Conservation (phyloP, 495 filamentous ascomycete species). For the Lineolata rhizophorae region DNA sequence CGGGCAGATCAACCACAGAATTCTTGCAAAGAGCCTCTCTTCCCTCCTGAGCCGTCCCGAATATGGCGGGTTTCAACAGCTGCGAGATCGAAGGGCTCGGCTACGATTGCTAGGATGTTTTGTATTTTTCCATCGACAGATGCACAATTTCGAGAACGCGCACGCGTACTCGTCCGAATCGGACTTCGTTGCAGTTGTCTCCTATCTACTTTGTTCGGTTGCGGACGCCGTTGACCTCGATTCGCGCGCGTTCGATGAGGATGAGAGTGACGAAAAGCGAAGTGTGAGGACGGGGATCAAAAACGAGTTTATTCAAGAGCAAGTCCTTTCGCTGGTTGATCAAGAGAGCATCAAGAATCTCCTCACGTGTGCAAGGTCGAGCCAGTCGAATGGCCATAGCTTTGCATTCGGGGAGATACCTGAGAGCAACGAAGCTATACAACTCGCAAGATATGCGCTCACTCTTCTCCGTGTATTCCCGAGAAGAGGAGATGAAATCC, state of each 20-base stretch:
- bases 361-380: too few species aligned
- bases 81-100: slow-evolving; percentile 18
- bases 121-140: slow-evolving; percentile 45
- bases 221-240: slow-evolving; percentile 39
- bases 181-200: slow-evolving; percentile 42
- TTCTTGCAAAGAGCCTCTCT: slow-evolving; percentile 27
- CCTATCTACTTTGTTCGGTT: slow-evolving; percentile 36
- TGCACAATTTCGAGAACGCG: slow-evolving; percentile 20
- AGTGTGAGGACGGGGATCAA: slow-evolving; percentile 1
- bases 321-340: slow-evolving; percentile 41
- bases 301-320: slow-evolving; percentile 19
- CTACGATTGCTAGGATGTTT: slow-evolving; percentile 69
- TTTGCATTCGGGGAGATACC: too few species aligned
- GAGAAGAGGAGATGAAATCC: slow-evolving; percentile 62
- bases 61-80: slow-evolving; percentile 4
- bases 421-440: slow-evolving; percentile 30
- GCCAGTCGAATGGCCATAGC: slow-evolving; percentile 5
- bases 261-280: slow-evolving; percentile 6
- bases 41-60: slow-evolving; percentile 15
- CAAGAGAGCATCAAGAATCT: slow-evolving; percentile 40
- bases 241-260: slow-evolving; percentile 23
- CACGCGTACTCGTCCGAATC: slow-evolving; percentile 24
- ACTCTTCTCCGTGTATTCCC: slow-evolving; percentile 78
- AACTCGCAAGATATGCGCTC: slow-evolving; percentile 70
- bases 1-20: slow-evolving; percentile 28